Evolutionary conservation across 352 stramenopile genomes (phyloP).

Genomic region (Globisporangium nunn): DNA sequence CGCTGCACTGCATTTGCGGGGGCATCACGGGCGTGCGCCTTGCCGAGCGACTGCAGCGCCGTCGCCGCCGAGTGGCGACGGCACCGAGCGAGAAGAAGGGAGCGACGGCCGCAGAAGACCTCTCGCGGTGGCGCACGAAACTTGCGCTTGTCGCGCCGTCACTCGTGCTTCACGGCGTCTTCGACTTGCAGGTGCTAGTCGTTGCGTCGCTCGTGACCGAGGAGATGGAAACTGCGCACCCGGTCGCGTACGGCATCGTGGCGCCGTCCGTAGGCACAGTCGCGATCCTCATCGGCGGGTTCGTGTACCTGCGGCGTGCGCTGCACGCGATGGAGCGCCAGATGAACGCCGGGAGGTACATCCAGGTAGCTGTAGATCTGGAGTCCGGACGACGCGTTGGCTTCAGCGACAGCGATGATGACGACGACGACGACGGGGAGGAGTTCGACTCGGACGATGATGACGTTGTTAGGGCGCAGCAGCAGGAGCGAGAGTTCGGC

Average conservation of each 20-base stretch:
- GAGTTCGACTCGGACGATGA: conserved; percentile 26
- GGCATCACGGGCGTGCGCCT: conserved; percentile 61
- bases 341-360: conserved; percentile 39
- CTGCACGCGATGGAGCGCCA: conserved; percentile 33
- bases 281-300: conserved; percentile 19
- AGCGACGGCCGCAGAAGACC: conserved; percentile 8
- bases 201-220: conserved; percentile 32
- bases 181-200: conserved; percentile 55
- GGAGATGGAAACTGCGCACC: conserved; percentile 22
- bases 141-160: conserved; percentile 29
- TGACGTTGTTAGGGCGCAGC: conserved; percentile 9
- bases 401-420: conserved; percentile 26
- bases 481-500: neutral
- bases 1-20: conserved; percentile 58
- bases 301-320: conserved; percentile 26
- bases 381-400: conserved; percentile 25
- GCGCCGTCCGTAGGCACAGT: conserved; percentile 23
- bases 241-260: conserved; percentile 28
- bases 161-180: conserved; percentile 49
- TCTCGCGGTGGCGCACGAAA: conserved; percentile 31
- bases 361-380: conserved; percentile 42
- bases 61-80: conserved; percentile 14
- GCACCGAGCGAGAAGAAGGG: conserved; percentile 10
- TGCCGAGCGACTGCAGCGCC: conserved; percentile 24
- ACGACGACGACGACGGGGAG: too few species aligned